Base-by-base conservation (phyloP, 2,329 filamentous ascomycete species). In the Colletotrichum magnum region DNA sequence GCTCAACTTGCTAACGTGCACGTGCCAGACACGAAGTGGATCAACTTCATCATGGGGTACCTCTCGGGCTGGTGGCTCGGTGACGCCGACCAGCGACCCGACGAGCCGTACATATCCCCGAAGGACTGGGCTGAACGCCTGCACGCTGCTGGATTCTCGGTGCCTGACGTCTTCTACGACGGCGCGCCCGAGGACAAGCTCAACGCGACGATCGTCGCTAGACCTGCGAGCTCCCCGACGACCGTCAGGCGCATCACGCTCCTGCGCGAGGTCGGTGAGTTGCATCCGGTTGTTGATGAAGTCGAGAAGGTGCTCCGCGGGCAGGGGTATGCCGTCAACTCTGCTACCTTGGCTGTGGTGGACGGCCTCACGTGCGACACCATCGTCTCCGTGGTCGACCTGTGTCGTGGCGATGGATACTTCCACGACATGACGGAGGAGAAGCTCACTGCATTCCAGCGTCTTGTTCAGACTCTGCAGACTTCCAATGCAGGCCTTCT, bases 11-110 rank as follows among this genome's bases (percentile, higher is more conserved):
- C 18, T 50, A 9, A 47, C 24, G 15, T 3, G 12, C 10, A 73
- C 75, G 57, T 59, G 21, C 65, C 72, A 1, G 69, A 71, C 6
- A 56, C 70, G 6, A 75, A 75, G 18, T 77, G 74, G 62, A 71
- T 75, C 32, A 78, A 78, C 54, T 76, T 73, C 63, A 73, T 79
- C 36, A 72, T 77, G 18, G 78, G 79, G 0, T 62, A 73, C 0
- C 70, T 79, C 4, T 68, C 75, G 0, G 77, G 75, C 3, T 68
- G 65, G 65, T 68, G 65, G 65, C 65, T 68, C 5, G 79, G 79
- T 2, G 70, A 64, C 5, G 71, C 73, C 1, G 77, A 80, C 15
- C 70, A 62, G 3, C 74, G 79, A 3, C 4, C 52, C 1, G 64
- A 73, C 1, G 73, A 75, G 57, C 78, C 79, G 3, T 76, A 72